Percentiles rank a stretch among this genome's conserved stretches.
Evolutionary conservation across 352 stramenopile genomes (phyloP).

Genomic region (Globisporangium irregulare): DNA sequence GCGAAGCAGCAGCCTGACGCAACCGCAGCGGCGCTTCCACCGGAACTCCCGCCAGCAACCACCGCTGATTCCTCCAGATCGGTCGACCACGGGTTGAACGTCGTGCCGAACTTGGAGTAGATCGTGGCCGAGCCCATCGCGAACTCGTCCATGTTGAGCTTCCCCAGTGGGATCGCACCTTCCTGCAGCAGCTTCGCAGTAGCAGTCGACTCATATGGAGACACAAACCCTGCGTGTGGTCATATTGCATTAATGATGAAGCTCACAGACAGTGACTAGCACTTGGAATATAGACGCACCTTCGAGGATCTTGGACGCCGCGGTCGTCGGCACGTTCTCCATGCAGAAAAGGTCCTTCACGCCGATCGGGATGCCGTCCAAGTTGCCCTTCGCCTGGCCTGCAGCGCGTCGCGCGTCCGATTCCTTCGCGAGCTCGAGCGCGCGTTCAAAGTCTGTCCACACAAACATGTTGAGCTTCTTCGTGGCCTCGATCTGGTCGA

Average conservation of each 20-base stretch:
- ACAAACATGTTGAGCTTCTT: slow-evolving; percentile 81
- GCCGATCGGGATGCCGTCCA: slow-evolving; percentile 95
- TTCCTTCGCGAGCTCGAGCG: slow-evolving; percentile 61
- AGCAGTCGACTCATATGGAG: slow-evolving; percentile 88
- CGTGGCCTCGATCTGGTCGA: slow-evolving; percentile 72
- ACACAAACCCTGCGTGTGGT: slow-evolving; percentile 26
- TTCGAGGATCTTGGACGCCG: slow-evolving; percentile 88
- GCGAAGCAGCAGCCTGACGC: slow-evolving; percentile 89
- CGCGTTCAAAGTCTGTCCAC: slow-evolving; percentile 60
- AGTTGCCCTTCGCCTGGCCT: slow-evolving; percentile 36
- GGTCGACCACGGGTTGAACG: slow-evolving; percentile 87
- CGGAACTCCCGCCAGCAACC: slow-evolving; percentile 92
- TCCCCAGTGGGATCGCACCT: slow-evolving; percentile 93
- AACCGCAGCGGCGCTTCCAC: slow-evolving; percentile 92
- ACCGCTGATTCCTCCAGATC: slow-evolving; percentile 49
- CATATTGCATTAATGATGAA: too few relatives aligned
- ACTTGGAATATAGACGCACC: background rate
- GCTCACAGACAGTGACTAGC: too few relatives aligned
- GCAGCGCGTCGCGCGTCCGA: slow-evolving; percentile 71
- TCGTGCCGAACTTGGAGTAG: slow-evolving; percentile 87
- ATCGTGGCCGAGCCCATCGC: slow-evolving; percentile 96
- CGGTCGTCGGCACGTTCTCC: slow-evolving; percentile 84
- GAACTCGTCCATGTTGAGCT: slow-evolving; percentile 99
- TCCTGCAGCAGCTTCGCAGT: slow-evolving; percentile 82
- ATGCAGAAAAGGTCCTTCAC: slow-evolving; percentile 97